These are phyloP conservation scores for Citrus mangshanensis DNA, from an alignment of 345 rosid species.

Conservation along the genomic window DNA sequence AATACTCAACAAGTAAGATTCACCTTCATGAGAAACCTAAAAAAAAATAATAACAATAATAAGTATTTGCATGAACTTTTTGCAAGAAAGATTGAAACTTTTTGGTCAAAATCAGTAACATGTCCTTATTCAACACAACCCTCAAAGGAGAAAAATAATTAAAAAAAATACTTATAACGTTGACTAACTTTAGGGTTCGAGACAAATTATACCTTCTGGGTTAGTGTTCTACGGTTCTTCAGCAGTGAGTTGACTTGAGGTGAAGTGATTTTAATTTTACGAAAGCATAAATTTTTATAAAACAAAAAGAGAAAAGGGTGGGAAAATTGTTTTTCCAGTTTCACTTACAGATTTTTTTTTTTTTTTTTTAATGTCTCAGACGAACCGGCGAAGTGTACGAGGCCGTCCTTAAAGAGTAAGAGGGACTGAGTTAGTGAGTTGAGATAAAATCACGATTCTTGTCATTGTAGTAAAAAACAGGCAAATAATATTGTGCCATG, in stretches of 20 bases:
- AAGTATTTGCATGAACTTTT: not conserved
- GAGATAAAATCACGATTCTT: not conserved
- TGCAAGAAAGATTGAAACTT: not conserved
- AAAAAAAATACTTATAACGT: not conserved
- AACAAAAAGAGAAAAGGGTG: not conserved
- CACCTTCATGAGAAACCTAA: not conserved
- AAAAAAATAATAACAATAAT: not conserved
- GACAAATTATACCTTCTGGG: not conserved
- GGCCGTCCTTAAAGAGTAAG: not conserved
- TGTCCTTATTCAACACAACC: not conserved
- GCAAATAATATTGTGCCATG: not conserved
- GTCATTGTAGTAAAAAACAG: not conserved
- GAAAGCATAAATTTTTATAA: not conserved
- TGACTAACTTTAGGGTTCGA: not conserved
- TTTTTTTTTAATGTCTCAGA: not conserved
- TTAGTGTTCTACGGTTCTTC: not conserved
- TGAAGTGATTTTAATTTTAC: not conserved
- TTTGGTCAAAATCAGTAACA: not conserved
- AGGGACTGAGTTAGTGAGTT: not conserved
- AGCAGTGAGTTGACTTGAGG: not conserved
- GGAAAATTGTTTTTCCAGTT: too few species aligned
- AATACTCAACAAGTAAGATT: not conserved
- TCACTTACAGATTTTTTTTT: not conserved
- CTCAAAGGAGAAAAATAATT: not conserved
- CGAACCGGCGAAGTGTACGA: not conserved